These are phyloP conservation scores for Aspergillus wentii DNA, from an alignment of 495 filamentous ascomycete genomes.

Conservation along the genomic window DNA sequence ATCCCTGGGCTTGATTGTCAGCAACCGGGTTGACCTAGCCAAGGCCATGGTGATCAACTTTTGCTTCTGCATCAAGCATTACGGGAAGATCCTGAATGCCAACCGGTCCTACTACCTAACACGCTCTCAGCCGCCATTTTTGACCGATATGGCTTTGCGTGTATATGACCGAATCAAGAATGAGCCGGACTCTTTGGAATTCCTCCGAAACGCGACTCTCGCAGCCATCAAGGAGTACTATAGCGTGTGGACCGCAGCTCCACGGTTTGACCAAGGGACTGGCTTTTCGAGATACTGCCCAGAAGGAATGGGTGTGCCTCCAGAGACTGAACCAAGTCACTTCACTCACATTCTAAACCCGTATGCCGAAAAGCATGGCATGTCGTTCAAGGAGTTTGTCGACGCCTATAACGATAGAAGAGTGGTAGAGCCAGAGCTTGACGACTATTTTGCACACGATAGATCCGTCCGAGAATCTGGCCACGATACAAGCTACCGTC, in stretches of 20 bases:
- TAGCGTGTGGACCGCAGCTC: slow-evolving; percentile 79
- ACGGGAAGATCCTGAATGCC: slow-evolving; percentile 95
- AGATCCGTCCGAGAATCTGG: slow-evolving; percentile 94
- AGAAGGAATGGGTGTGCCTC: slow-evolving; percentile 82
- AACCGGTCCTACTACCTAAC: slow-evolving; percentile 93
- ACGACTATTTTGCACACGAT: slow-evolving; percentile 94
- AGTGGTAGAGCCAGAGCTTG: slow-evolving; percentile 82
- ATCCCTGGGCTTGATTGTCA: slow-evolving; percentile 76
- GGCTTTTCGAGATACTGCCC: slow-evolving; percentile 90
- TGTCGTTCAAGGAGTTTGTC: slow-evolving; percentile 79
- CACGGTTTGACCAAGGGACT: slow-evolving; percentile 71
- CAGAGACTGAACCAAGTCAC: slow-evolving; percentile 86
- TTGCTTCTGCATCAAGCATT: slow-evolving; percentile 96
- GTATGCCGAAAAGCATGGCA: slow-evolving; percentile 77
- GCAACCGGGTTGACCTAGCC: slow-evolving; percentile 75
- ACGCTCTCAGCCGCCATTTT: slow-evolving; percentile 91
- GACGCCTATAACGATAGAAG: slow-evolving; percentile 72
- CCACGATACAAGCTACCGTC: slow-evolving; percentile 90
- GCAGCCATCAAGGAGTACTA: slow-evolving; percentile 98
- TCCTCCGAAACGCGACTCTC: slow-evolving; percentile 70
- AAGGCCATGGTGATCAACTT: slow-evolving; percentile 95
- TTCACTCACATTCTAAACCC: slow-evolving; percentile 84
- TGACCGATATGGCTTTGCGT: slow-evolving; percentile 93
- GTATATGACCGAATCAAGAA: slow-evolving; percentile 84
- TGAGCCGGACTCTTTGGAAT: slow-evolving; percentile 69